These are phyloP conservation scores for Backusella mclennaniae DNA, from an alignment of 192 early-diverging fungal species.

Conservation along the genomic window DNA sequence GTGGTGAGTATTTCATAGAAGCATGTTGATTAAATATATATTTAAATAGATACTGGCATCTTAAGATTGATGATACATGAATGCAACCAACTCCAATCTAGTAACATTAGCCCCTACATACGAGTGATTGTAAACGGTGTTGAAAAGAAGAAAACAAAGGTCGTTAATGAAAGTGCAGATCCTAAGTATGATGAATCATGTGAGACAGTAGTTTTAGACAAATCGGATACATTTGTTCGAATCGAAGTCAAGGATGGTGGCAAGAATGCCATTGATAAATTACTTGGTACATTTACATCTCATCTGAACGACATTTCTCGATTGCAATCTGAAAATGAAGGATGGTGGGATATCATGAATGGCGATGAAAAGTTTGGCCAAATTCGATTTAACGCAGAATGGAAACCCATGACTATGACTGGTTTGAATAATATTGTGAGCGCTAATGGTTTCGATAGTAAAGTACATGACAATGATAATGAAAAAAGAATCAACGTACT, in stretches of 20 bases:
- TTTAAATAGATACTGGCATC: conserved; percentile 48
- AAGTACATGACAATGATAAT: neutral
- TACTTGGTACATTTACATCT: conserved; percentile 36
- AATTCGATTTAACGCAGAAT: conserved; percentile 39
- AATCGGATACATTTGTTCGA: conserved; percentile 49
- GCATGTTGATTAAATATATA: neutral
- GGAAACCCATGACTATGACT: conserved; percentile 73
- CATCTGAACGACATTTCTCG: conserved; percentile 34
- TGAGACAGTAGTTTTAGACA: conserved; percentile 69
- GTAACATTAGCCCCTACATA: conserved; percentile 46
- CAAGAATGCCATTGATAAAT: conserved; percentile 43
- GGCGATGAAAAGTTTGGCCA: conserved; percentile 15
- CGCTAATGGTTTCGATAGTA: conserved; percentile 17
- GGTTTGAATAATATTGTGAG: conserved; percentile 18
- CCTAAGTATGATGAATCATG: conserved; percentile 69
- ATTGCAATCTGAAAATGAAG: conserved; percentile 17
- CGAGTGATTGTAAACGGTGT: conserved; percentile 48
- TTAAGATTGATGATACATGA: conserved; percentile 54
- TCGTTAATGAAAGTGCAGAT: conserved; percentile 61
- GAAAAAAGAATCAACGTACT: neutral
- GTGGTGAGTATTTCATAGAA: neutral
- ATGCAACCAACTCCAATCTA: conserved; percentile 45
- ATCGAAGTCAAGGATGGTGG: conserved; percentile 59
- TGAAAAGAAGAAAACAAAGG: conserved; percentile 46
- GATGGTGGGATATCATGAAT: conserved; percentile 27